Evolutionary conservation across 768 basidiomycete species (phyloP), one percentile per base, ranked within the genome.

Genomic region (Suillus tomentosus): DNA sequence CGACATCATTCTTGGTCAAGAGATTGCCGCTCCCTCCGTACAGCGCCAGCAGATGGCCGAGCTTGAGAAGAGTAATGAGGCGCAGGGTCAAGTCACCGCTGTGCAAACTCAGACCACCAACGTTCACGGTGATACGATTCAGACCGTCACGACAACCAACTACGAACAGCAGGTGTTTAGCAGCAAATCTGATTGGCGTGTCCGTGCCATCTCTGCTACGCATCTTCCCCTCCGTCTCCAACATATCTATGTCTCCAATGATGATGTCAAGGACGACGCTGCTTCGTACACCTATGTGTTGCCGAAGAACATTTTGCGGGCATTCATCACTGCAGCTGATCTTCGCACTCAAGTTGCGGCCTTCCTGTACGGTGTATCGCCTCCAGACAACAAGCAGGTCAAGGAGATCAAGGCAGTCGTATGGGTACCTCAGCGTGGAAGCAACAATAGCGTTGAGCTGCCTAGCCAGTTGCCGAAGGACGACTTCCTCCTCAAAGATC

Each of bases 1-100:
- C 62, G 97, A 99, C 76, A 95, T 99, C 78, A 99, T 99, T 69
- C 85, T 99, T 47, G 97, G 97, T 71, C 97, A 99, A 82, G 97
- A 99, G 78, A 99, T 99, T 65, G 94, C 91, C 45, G 95, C 95
- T 5, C 95, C 95, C 0, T 96, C 94, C 4, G 90, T 92, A 3
- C 97, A 99, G 75, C 89, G 97, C 57, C 97, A 99, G 77, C 97
- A 99, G 78, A 97, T 98, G 95, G 97, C 96, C 19, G 97, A 99
- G 75, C 81, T 99, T 61, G 97, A 99, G 78, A 99, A 99, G 83
- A 91, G 92, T 64, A 86, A 92, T 7, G 96, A 97, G 74, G 95
- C 97, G 0, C 94, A 95, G 67, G 86, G 87, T 56, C 96, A 99
- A 76, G 91, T 99, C 69, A 99, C 97, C 3, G 96, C 97, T 27